Evolutionary conservation across 1,284 basidiomycete species (phyloP), one percentile per base, ranked within the genome.

Genomic region (Pseudozyma sp.): DNA sequence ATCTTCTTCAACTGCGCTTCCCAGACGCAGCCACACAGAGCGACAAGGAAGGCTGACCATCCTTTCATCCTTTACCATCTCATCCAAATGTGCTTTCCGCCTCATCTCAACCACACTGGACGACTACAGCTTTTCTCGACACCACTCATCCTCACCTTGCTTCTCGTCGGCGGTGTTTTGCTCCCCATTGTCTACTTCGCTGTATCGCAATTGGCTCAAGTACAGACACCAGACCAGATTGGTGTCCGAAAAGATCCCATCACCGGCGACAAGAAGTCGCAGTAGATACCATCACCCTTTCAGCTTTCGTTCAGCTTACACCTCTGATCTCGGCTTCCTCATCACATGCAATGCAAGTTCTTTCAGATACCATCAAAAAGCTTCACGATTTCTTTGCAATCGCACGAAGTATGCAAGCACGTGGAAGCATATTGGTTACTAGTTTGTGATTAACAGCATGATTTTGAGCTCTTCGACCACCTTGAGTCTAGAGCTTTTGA

Each of bases 141-240:
- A 18, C 69, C 74, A 0, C 69, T 72, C 34, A 60, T 72, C 18
- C 45, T 76, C 40, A 69, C 61, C 19, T 54, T 76, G 35, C 7
- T 71, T 5, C 55, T 76, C 10, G 63, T 71, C n/a, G 70, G 70
- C 19, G 74, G 65, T 11, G 21, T 76, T 13, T 35, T 76, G 49
- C 43, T 70, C 7, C 74, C 74, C 31, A 71, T 71, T 50, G 65
- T 70, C 13, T 64, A 65, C 59, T 69, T 76, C 56, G 74, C 74
- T 35, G 71, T 72, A 12, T 51, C 55, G n/a, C 74, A 72, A 62
- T 61, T 76, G 50, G 74, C 74, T 25, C 60, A 72, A 36, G 56
- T 76, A 1, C 69, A 76, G 56, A 65, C 63, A 18, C 74, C 74
- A 10, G 74, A 76, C 47, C 74, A 76, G 70, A 76, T 76, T 59